A percentile compares a stretch with the other conserved stretches of the same genome.
Conservation (phyloP, 805 yeast species). For the Nakazawaea molendinolei region DNA sequence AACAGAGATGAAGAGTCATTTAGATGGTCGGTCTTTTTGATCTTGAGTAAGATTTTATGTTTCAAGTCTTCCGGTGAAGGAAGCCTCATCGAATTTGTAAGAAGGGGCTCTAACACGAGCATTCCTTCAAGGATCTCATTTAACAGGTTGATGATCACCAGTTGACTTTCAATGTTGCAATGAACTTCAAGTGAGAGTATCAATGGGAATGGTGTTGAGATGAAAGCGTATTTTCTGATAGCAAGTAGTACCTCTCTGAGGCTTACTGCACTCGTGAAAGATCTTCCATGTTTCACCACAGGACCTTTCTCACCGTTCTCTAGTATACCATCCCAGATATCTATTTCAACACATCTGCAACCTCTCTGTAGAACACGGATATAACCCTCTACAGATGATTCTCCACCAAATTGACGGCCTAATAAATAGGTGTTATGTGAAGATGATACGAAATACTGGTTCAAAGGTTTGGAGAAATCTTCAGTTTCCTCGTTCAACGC, state of each 20-base stretch:
- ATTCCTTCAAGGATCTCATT: slow-evolving; percentile 52
- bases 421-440: slow-evolving; percentile 90
- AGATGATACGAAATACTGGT: slow-evolving; percentile 83
- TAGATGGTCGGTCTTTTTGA: slow-evolving; percentile 45
- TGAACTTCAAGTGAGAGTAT: slow-evolving; percentile 81
- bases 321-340: slow-evolving; percentile 80
- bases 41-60: slow-evolving; percentile 70
- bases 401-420: slow-evolving; percentile 85
- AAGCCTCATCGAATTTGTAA: slow-evolving; percentile 24
- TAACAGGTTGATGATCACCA: slow-evolving; percentile 45
- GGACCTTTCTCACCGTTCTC: slow-evolving; percentile 50
- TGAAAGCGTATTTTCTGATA: slow-evolving; percentile 79
- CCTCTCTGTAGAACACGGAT: slow-evolving; percentile 84
- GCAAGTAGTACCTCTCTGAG: slow-evolving; percentile 64
- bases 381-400: slow-evolving; percentile 85
- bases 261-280: slow-evolving; percentile 71
- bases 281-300: slow-evolving; percentile 82
- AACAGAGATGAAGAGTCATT: slow-evolving; percentile 8
- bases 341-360: slow-evolving; percentile 91
- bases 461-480: slow-evolving; percentile 59
- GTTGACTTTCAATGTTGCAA: slow-evolving; percentile 66
- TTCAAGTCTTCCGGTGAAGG: slow-evolving; percentile 75
- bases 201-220: slow-evolving; percentile 80
- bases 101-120: slow-evolving; percentile 37
- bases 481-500: slow-evolving; percentile 19